These are phyloP conservation scores for Berberis thunbergii DNA, from an alignment of 164 flowering plant species.

Conservation along the genomic window DNA sequence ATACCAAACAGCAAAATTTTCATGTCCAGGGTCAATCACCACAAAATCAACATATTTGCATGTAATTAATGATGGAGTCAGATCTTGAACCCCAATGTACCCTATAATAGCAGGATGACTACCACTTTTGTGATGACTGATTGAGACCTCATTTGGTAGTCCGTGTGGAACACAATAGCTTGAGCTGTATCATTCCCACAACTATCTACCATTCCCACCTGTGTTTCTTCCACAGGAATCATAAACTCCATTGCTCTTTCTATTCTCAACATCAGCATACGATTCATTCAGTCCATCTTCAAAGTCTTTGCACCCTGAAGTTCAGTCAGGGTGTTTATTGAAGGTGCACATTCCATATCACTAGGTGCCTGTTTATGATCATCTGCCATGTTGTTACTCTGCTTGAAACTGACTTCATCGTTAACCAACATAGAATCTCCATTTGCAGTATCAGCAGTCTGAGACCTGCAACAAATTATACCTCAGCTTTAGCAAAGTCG, in stretches of 20 bases:
- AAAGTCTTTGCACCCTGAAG: conserved; percentile 6
- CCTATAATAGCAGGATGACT: conserved; percentile 1
- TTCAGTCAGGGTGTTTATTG: conserved; percentile 6
- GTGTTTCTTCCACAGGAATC: conserved; percentile 11
- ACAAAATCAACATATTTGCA: not conserved
- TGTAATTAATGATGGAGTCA: conserved; percentile 1
- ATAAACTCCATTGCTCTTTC: not conserved
- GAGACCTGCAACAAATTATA: conserved; percentile 27
- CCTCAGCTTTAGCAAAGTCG: not conserved
- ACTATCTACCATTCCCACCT: conserved; percentile 8
- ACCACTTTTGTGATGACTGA: no score
- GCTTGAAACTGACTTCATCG: conserved; percentile 10
- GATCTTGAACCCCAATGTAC: conserved; percentile 5
- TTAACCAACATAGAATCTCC: conserved; percentile 11
- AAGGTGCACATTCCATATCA: conserved; percentile 10
- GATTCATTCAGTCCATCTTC: conserved; percentile 13
- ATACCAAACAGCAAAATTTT: not conserved
- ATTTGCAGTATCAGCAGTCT: conserved; percentile 14
- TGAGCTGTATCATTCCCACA: conserved; percentile 6
- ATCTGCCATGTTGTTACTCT: conserved; percentile 10
- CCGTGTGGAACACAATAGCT: not conserved
- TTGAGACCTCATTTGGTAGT: not conserved
- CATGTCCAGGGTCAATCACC: not conserved
- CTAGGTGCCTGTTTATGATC: conserved; percentile 13
- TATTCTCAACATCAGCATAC: conserved; percentile 3